Percentiles rank a stretch among this genome's conserved stretches.
Conservation (phyloP, 139 green algal genomes). For the Closterium sp. region DNA sequence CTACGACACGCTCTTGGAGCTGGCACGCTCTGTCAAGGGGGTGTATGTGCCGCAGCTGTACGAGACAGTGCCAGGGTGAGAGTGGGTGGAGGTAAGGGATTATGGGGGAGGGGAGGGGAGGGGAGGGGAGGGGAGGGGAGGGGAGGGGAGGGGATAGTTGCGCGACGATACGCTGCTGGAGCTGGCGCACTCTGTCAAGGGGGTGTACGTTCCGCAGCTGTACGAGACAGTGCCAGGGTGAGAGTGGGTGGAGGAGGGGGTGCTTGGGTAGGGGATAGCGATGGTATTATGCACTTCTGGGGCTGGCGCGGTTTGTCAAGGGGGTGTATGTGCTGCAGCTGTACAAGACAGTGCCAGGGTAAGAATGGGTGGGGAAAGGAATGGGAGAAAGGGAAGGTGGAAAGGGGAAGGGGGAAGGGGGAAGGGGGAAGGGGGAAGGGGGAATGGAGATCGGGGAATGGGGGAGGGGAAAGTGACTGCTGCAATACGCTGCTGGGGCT, state of each 20-base stretch:
- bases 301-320: conserved; percentile 57
- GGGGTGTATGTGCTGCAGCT: conserved; percentile 78
- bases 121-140: background rate
- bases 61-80: conserved; percentile 54
- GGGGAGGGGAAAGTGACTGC: conserved; percentile 44
- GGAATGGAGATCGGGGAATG: no score
- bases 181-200: conserved; percentile 60
- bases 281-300: conserved; percentile 60
- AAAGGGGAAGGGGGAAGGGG: no score
- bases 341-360: conserved; percentile 62
- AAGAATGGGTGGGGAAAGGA: background rate
- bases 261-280: conserved; percentile 30
- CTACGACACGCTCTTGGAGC: conserved; percentile 58
- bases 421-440: no score
- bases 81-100: background rate
- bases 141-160: conserved; percentile 35
- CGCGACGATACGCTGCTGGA: conserved; percentile 60
- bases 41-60: conserved; percentile 81
- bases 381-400: background rate
- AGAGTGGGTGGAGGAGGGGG: background rate
- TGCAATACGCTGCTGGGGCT: conserved; percentile 60
- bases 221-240: conserved; percentile 62
- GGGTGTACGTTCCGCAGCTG: conserved; percentile 77
- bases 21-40: conserved; percentile 61
- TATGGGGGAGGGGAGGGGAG: background rate